Base-by-base conservation (phyloP, 371 early-diverging fungal genomes). In the Mortierella polycephala region DNA sequence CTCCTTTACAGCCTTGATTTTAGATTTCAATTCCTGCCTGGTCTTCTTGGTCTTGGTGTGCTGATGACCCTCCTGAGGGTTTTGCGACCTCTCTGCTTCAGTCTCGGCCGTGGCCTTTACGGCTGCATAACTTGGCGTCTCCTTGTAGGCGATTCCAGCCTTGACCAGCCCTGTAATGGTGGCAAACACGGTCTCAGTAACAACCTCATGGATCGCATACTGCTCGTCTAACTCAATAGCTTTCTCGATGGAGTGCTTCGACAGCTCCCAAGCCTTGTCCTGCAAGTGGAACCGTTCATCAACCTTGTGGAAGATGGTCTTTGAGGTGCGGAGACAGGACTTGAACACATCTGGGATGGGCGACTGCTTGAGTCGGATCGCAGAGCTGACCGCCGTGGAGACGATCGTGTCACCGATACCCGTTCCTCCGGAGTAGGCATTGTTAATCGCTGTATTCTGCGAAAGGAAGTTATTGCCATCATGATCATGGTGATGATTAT, bases 341-440 rank as follows among this genome's bases (percentile, higher is more conserved):
- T 81, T 66, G 49, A 90, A 69, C 3, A 85, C 84, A 66, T 89
- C 89, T 55, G 91, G 91, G 42, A 90, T 87, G 18, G 90, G 91
- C 8, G 89, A 89, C 58, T 88, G 86, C 75, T 90, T 90, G n/a
- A 90, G 73, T 14, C 88, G 86, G 21, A 90, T 83, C 13, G 91
- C 91, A 37, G 82, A 71, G 20, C 80, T 58, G 20, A 90, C 83
- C 4, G 86, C 83, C 0, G 85, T 75, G 4, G 86, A 69, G 59
- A 85, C 85, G 13, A 90, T 79, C 18, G 80, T 75, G 41, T 88
- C 82, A 7, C 70, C 65, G 0, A 79, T 18, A 30, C 30, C 30
- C 30, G 30, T 30, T 3, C 74, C 79, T 14, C 73, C 64, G 39
- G 73, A 54, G 30, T 59, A 64, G 46, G 23, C 61, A 21, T 53